phyloP scores from a whole-genome alignment of 176 grass and related monocot genomes.

The Juncus inflexus region DNA sequence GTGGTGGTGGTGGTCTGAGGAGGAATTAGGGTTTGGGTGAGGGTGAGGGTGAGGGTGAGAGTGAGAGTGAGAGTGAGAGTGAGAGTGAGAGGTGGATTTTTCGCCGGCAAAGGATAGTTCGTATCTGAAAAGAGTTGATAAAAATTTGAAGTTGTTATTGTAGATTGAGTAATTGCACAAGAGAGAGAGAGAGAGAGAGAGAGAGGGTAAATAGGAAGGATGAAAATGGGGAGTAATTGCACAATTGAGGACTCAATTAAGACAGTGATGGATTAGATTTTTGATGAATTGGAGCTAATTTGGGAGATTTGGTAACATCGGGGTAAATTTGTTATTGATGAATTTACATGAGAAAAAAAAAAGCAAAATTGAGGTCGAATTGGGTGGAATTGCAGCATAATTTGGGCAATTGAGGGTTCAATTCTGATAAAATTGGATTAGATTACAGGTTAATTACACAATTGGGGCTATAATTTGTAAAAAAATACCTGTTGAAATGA shows the following conservation, averaged over 20 bases:
- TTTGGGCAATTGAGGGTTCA: too few species aligned
- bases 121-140: constrained; percentile 47
- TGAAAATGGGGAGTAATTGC: constrained; percentile 13
- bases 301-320: background rate
- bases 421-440: too few species aligned
- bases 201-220: background rate
- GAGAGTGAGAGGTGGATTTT: constrained; percentile 38
- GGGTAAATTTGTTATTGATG: background rate
- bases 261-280: too few species aligned
- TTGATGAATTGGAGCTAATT: background rate
- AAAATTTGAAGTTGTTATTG: too few species aligned
- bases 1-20: background rate
- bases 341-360: too few species aligned
- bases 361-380: too few species aligned
- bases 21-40: constrained; percentile 18
- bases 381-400: too few species aligned
- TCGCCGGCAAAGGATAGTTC: constrained; percentile 85
- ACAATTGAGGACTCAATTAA: too few species aligned
- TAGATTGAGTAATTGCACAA: too few species aligned
- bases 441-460: too few species aligned
- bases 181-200: background rate
- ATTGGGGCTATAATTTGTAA: background rate
- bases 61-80: background rate
- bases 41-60: background rate
- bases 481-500: constrained; percentile 63